Conservation (phyloP, 139 green algal species). For the Volvox reticuliferus region DNA sequence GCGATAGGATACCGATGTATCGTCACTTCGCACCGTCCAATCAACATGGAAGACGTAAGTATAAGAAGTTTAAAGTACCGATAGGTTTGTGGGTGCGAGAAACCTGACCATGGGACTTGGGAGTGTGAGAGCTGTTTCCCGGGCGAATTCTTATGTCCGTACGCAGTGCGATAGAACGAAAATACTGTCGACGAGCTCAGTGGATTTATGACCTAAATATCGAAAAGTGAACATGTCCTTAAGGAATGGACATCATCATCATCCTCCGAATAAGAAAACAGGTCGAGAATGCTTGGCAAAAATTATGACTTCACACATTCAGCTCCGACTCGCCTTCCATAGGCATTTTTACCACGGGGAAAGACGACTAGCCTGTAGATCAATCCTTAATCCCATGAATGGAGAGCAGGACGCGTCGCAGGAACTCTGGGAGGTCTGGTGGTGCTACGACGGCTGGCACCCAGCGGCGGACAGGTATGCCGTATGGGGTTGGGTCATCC, state of each 20-base stretch:
- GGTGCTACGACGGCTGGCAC: constrained; percentile 72
- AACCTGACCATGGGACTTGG: neutral
- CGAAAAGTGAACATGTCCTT: too few relatives aligned
- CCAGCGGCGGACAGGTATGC: constrained; percentile 49
- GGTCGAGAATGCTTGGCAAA: too few relatives aligned
- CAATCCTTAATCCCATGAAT: neutral
- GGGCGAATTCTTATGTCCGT: neutral
- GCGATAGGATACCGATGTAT: neutral
- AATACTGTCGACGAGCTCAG: too few relatives aligned
- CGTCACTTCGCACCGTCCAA: neutral
- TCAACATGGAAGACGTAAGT: neutral
- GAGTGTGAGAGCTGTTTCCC: neutral
- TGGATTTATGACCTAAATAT: too few relatives aligned
- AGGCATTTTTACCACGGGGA: neutral
- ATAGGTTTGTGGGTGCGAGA: too few relatives aligned
- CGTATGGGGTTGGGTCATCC: too few relatives aligned
- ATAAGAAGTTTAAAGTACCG: neutral
- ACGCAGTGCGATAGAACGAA: too few relatives aligned
- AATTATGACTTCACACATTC: too few relatives aligned
- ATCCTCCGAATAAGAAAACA: too few relatives aligned
- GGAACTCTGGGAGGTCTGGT: constrained; percentile 53
- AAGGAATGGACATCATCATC: too few relatives aligned
- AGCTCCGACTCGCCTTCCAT: neutral
- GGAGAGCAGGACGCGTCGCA: neutral
- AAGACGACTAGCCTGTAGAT: neutral